Evolutionary conservation across 1,139 yeast genomes (phyloP), one percentile per base, ranked within the genome.

Genomic region (Hyphopichia pseudoburtonii): DNA sequence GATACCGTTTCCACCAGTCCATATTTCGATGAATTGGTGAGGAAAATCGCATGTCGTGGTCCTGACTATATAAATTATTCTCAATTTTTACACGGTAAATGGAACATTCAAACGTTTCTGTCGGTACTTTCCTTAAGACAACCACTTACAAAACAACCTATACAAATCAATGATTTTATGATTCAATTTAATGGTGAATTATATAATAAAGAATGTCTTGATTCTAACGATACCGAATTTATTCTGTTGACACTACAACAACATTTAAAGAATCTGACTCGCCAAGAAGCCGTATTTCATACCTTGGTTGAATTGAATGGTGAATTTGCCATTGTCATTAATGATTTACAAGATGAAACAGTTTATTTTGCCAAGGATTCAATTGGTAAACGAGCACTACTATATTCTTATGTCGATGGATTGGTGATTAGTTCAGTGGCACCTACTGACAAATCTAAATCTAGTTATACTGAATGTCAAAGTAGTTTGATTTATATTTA

Each of bases 171-270:
- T 3, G 50, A 50, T 14, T 57, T 54, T 42, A 34, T 61, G 51
- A 39, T 80, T 45, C 96, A 86, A 52, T 92, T 84, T 62, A 92
- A 92, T 56, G 98, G 97, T 0, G 97, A 90, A 54, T 63, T 89
- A 10, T 90, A 90, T 56, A 82, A 82, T 47, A 52, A 57, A 1
- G 81, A 75, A 26, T 75, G 84, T 23, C 48, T 62, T 25, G 39
- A 44, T 2, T 36, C 48, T 2, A 70, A 66, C 40, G 75, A 72
- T 44, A 71, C 76, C 0, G 52, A 46, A 10, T 69, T 35, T 46
- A 51, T 57, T 17, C 47, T 48, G 39, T 48, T 54, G 1, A 57
- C 57, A 22, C 38, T 62, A n/a, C n/a, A n/a, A n/a, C n/a, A n/a
- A n/a, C n/a, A n/a, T n/a, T 36, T 40, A 12, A 17, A 33, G 4